Evolutionary conservation across 352 stramenopile genomes (phyloP).

Genomic region (Saprolegnia diclina): DNA sequence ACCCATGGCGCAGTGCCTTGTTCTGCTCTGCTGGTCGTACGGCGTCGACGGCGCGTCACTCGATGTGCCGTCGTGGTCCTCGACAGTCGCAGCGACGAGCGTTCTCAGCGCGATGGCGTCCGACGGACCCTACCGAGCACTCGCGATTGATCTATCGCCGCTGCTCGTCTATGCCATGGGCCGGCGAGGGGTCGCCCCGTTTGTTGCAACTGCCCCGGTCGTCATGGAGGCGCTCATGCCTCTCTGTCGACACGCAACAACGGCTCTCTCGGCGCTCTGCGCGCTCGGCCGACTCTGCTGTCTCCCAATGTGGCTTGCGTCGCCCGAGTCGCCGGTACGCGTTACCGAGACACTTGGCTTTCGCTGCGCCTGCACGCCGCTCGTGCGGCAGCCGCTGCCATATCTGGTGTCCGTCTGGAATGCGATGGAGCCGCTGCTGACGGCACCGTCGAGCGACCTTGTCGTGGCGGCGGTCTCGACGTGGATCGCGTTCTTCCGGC

Average conservation of each 20-base stretch:
- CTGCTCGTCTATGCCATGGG: slow-evolving; percentile 7
- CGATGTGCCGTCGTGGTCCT: not conserved
- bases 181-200: not conserved
- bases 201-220: not conserved
- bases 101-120: not conserved
- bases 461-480: not conserved
- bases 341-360: not conserved
- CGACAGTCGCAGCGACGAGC: not conserved
- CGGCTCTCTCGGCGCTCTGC: not conserved
- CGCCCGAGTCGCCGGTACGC: not conserved
- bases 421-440: not conserved
- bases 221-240: not conserved
- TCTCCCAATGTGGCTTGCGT: not conserved
- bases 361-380: not conserved
- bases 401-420: not conserved
- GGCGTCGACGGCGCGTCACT: not conserved
- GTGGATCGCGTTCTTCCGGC: slow-evolving; percentile 12
- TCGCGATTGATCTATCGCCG: slow-evolving; percentile 1
- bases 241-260: not conserved
- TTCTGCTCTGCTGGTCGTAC: slow-evolving; percentile 16
- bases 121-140: not conserved
- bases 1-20: slow-evolving; percentile 1
- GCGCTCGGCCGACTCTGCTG: not conserved
- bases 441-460: not conserved
- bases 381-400: not conserved